A percentile compares a stretch with the other conserved stretches of the same genome.
phyloP scores from a whole-genome alignment of 2,329 filamentous ascomycete species.

The Shiraia bambusicola region DNA sequence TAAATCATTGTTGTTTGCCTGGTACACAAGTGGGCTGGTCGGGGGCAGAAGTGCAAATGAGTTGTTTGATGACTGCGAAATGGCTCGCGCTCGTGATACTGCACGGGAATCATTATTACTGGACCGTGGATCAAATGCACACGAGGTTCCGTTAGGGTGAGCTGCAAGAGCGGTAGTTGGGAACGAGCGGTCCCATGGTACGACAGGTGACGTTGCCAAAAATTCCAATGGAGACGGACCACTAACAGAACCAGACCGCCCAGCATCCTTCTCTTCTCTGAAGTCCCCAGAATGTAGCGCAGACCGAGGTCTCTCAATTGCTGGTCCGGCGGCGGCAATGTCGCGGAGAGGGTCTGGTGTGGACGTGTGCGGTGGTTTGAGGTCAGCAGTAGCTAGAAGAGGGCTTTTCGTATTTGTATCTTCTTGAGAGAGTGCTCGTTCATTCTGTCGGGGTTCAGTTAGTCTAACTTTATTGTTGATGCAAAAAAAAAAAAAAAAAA shows the following conservation, averaged over 20 bases:
- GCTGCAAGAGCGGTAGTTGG: slow-evolving; percentile 40
- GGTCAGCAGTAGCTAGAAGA: slow-evolving; percentile 39
- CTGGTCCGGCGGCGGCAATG: slow-evolving; percentile 42
- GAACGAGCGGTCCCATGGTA: slow-evolving; percentile 58
- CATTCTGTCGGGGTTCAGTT: slow-evolving; percentile 15
- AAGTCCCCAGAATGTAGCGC: slow-evolving; percentile 66
- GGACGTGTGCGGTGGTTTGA: slow-evolving; percentile 35
- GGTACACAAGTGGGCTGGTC: slow-evolving; percentile 88
- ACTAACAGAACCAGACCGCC: slow-evolving; percentile 16
- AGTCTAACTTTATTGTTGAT: too few species aligned
- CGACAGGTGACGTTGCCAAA: slow-evolving; percentile 55
- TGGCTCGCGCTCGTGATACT: slow-evolving; percentile 43
- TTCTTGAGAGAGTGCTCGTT: slow-evolving; percentile 28
- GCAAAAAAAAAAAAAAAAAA: too few species aligned
- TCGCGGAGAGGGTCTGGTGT: slow-evolving; percentile 32
- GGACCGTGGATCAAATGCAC: slow-evolving; percentile 18
- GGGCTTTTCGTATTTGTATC: slow-evolving; percentile 35
- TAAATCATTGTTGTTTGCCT: slow-evolving; percentile 78
- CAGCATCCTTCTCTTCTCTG: slow-evolving; percentile 48
- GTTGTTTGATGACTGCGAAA: slow-evolving; percentile 64
- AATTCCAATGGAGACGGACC: slow-evolving; percentile 13
- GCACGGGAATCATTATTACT: slow-evolving; percentile 35
- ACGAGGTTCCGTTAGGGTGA: slow-evolving; percentile 14
- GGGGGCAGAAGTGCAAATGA: slow-evolving; percentile 84
- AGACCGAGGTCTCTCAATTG: slow-evolving; percentile 81